A percentile compares a stretch with the other conserved stretches of the same genome.
Evolutionary conservation across 441 rosid species (phyloP).

Genomic region (Populus hybrid): DNA sequence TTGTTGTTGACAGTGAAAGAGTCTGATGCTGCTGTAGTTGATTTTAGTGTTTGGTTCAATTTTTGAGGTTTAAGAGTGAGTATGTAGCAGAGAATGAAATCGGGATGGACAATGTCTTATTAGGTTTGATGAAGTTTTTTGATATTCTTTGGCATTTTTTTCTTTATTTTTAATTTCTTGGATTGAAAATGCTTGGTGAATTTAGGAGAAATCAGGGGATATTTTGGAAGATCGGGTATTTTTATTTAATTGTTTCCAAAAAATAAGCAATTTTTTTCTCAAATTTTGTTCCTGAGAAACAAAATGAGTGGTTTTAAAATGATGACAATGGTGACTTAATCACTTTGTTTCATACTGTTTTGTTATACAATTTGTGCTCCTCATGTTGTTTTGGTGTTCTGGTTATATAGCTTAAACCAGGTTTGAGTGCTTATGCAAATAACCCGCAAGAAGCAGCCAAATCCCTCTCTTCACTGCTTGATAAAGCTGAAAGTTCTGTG

Average conservation of each 20-base stretch:
- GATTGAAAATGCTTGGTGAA: neutral
- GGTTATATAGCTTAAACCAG: slow-evolving; percentile 58
- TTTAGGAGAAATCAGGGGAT: neutral
- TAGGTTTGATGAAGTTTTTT: too few species aligned
- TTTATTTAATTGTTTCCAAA: neutral
- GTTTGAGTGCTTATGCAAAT: slow-evolving; percentile 74
- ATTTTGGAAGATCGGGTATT: neutral
- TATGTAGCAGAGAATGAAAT: neutral
- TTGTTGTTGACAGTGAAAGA: neutral
- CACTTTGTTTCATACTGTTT: neutral
- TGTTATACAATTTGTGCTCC: neutral
- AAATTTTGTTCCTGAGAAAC: neutral
- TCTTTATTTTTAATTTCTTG: neutral
- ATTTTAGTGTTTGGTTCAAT: neutral
- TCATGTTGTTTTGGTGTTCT: neutral
- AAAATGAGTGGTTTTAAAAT: neutral
- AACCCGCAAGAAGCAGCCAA: slow-evolving; percentile 70
- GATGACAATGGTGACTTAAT: neutral
- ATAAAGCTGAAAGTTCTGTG: slow-evolving; percentile 74
- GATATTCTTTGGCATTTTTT: neutral
- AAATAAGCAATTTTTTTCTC: neutral
- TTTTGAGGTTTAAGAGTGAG: neutral
- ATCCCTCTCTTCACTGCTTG: slow-evolving; percentile 64
- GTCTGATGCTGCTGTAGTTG: neutral
- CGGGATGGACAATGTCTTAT: neutral